Evolutionary conservation across 2,329 filamentous ascomycete species (phyloP), one percentile per base, ranked within the genome.

Genomic region (Talaromyces albobiverticillius): DNA sequence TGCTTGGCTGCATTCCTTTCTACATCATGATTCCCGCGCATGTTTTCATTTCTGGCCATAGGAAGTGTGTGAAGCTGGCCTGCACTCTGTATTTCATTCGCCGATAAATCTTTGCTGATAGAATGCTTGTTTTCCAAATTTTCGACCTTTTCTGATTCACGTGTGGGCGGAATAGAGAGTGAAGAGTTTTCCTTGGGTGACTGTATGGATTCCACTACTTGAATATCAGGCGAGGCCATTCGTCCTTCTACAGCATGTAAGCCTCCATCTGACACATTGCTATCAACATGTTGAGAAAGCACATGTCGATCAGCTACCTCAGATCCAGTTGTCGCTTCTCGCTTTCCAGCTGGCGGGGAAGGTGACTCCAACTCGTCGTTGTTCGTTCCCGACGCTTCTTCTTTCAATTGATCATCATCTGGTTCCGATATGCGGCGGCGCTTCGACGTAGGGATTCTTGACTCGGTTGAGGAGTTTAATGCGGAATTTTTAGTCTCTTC

Each of bases 381-480:
- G 18, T 34, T 34, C 16, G 4, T 34, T 31, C 34, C 38, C 20
- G 8, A 18, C 29, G 18, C 38, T 7, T 51, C 48, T 14, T 53
- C 22, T 23, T 11, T 26, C n/a, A 36, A 16, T 16, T 54, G 53
- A 10, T 63, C 50, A 20, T 54, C 53, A 1, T 54, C 46, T 38
- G 60, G 59, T 8, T 53, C 56, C 8, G 66, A 65, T 31, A 64
- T 50, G 18, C 64, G 62, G 50, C 61, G 61, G 54, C 68, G 60
- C 55, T 65, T 66, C 18, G 50, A 46, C 26, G 36, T 9, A 10
- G 25, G n/a, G 16, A n/a, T 22, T 32, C 5, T 23, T 14, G 34
- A 11, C 23, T 51, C 54, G 31, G 40, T 45, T 10, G 22, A 13
- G 34, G 34, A 56, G 23, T 32, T 53, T 11, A 43, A 14, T 22